Conservation (phyloP, 805 yeast genomes). For the Saccharomycopsis sp. region DNA sequence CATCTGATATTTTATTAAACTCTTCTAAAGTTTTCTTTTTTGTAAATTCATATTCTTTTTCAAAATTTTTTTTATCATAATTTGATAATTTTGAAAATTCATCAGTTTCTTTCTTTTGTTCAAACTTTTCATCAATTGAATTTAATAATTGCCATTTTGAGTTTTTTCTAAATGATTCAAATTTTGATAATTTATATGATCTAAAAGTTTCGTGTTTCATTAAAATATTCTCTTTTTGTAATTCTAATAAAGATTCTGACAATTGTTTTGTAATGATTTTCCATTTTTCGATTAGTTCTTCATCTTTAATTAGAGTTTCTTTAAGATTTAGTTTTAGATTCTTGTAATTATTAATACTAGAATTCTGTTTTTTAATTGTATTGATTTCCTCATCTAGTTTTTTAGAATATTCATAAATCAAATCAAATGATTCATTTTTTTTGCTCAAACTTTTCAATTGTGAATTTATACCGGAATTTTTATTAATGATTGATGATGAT, state of each 20-base stretch:
- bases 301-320: slow-evolving; percentile 2
- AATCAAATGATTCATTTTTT: not conserved
- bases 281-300: slow-evolving; percentile 13
- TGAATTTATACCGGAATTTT: not conserved
- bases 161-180: slow-evolving; percentile 9
- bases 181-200: slow-evolving; percentile 15
- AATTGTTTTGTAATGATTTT: not conserved
- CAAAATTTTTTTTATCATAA: slow-evolving; percentile 9
- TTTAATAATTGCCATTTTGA: slow-evolving; percentile 7
- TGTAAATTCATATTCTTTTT: slow-evolving; percentile 9
- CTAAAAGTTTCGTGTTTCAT: slow-evolving; percentile 12
- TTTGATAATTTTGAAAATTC: slow-evolving; percentile 7
- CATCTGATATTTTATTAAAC: slow-evolving; percentile 11
- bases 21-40: slow-evolving; percentile 9
- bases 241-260: slow-evolving; percentile 4
- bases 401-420: not conserved
- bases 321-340: slow-evolving; percentile 5
- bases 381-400: slow-evolving; percentile 2
- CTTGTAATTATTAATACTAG: slow-evolving; percentile 11
- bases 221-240: slow-evolving; percentile 10
- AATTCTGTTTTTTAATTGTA: slow-evolving; percentile 4
- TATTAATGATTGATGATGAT: too few relatives aligned
- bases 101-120: slow-evolving; percentile 6
- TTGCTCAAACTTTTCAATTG: not conserved
- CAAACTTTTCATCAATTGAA: slow-evolving; percentile 8